Conservation (phyloP, 768 basidiomycete species). For the Boletales sp. region DNA sequence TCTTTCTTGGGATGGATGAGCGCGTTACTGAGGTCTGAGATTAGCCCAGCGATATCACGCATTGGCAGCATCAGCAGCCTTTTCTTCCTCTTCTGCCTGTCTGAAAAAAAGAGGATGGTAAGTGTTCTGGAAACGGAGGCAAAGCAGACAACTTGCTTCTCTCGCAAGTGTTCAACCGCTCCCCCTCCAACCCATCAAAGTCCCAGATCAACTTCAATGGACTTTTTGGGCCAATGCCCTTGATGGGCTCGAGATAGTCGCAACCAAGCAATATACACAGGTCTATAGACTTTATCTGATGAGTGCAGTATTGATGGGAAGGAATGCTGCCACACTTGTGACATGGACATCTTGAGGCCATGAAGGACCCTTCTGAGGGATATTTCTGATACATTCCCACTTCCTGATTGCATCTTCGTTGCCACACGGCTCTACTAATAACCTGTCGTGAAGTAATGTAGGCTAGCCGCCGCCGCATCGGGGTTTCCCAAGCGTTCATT, state of each 20-base stretch:
- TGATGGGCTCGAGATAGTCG: conserved; percentile 97
- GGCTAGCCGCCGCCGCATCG: no score
- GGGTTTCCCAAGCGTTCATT: no score
- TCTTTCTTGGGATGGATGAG: not conserved
- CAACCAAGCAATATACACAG: conserved; percentile 95
- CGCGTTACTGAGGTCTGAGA: not conserved
- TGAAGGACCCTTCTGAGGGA: conserved; percentile 77
- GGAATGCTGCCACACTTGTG: conserved; percentile 51
- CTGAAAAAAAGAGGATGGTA: conserved; percentile 11
- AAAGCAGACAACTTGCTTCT: conserved; percentile 49
- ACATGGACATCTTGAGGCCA: conserved; percentile 91
- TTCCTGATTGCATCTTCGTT: no score
- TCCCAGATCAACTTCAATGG: conserved; percentile 92
- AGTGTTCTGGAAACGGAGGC: not conserved
- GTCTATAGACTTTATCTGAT: conserved; percentile 75
- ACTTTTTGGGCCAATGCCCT: conserved; percentile 92
- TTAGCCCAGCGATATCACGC: conserved; percentile 4
- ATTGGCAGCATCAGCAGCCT: conserved; percentile 39
- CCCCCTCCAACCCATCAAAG: conserved; percentile 63
- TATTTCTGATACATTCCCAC: conserved; percentile 91
- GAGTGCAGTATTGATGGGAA: not conserved
- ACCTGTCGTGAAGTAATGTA: no score
- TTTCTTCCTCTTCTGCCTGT: conserved; percentile 39
- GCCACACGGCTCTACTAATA: no score
- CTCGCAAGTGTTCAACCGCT: conserved; percentile 74